Evolutionary conservation across 768 basidiomycete species (phyloP), one percentile per base, ranked within the genome.

Genomic region (Vararia minispora): DNA sequence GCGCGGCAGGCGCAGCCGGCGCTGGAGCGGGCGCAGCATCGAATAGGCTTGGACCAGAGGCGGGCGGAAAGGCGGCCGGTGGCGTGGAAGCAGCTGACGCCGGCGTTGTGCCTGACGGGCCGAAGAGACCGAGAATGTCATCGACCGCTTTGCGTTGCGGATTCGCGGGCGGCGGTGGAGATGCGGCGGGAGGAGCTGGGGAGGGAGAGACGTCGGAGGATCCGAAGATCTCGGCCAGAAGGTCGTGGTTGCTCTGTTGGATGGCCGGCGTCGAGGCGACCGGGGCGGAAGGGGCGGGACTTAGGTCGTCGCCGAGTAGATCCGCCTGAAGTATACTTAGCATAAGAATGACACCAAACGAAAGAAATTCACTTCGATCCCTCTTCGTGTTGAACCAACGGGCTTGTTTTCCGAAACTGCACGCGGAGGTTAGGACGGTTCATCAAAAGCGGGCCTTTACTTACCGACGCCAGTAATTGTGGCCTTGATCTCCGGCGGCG

Each of bases 401-500:
- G 88, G 86, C 53, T 91, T 89, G 54, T 90, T 88, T 61, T 99
- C 94, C 60, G 89, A 92, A 37, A 91, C 90, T 92, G 48, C 7
- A 35, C 7, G 30, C 38, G 33, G 42, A 10, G 5, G 20, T 46
- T 13, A 58, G 31, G n/a, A 17, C 23, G n/a, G 17, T 18, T 35
- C 25, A n/a, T 33, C 32, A 2, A 25, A 8, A 6, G 14, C 24
- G 3, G 26, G 12, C 33, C 33, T 2, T 12, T 11, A 62, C 75
- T 46, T 48, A 92, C 90, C 86, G 43, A 83, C 72, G 32, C 89
- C 95, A 71, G 94, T 84, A 2, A 98, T 86, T 2, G 94, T 97
- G n/a, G 85, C 82, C 62, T 92, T 95, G 47, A 98, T 62, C 57
- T 99, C 95, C 2, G 95, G 95, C 5, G 89, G 85, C n/a, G 95